phyloP scores from a whole-genome alignment of 805 yeast genomes.

The Ogataea corticis region DNA sequence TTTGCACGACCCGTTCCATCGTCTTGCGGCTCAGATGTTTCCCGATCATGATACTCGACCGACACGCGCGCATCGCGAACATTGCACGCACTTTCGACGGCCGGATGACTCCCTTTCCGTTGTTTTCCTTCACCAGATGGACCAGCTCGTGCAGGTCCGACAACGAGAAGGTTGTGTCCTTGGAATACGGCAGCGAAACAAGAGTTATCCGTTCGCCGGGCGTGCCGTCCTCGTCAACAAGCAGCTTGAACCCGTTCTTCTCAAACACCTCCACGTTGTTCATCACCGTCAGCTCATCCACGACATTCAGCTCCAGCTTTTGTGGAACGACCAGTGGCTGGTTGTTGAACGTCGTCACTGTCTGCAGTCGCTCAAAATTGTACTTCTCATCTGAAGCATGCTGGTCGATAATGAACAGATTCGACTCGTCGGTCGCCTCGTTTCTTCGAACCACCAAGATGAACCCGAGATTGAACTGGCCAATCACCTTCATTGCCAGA shows the following conservation, averaged over 20 bases:
- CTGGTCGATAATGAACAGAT: conserved; percentile 88
- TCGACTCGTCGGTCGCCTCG: conserved; percentile 38
- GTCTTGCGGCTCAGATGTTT: conserved; percentile 54
- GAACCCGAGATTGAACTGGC: conserved; percentile 95
- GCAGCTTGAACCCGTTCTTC: conserved; percentile 75
- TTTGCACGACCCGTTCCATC: conserved; percentile 69
- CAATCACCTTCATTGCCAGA: conserved; percentile 71
- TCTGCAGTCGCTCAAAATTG: conserved; percentile 76
- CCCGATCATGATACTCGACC: conserved; percentile 94
- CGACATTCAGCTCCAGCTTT: conserved; percentile 61
- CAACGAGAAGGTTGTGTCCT: conserved; percentile 62
- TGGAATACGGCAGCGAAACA: conserved; percentile 70
- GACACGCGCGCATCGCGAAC: conserved; percentile 94
- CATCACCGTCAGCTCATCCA: conserved; percentile 74
- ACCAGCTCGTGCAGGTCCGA: conserved; percentile 78
- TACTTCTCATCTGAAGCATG: conserved; percentile 97
- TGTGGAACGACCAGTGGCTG: conserved; percentile 71
- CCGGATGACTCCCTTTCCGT: conserved; percentile 44
- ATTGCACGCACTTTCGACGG: conserved; percentile 80
- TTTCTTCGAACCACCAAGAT: conserved; percentile 66
- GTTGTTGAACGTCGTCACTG: conserved; percentile 54
- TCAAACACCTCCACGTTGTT: conserved; percentile 59
- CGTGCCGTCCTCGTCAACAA: conserved; percentile 45
- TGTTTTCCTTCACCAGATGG: conserved; percentile 59
- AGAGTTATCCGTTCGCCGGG: conserved; percentile 62